phyloP scores from a whole-genome alignment of 371 early-diverging fungal species.

The Haplosporangium sp. region DNA sequence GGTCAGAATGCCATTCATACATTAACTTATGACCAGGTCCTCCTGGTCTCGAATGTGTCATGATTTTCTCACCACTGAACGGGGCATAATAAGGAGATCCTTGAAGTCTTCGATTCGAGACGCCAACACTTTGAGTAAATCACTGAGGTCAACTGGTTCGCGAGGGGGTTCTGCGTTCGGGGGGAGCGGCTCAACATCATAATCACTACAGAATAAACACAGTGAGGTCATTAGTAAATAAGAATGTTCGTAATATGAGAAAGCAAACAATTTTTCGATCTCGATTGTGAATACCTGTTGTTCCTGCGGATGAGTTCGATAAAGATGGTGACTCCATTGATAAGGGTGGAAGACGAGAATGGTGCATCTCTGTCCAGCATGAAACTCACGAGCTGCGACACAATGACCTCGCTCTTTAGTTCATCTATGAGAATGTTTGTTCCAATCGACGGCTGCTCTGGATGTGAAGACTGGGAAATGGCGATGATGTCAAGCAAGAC shows the following conservation, averaged over 20 bases:
- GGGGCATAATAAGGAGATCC: constrained; percentile 65
- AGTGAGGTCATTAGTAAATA: not conserved
- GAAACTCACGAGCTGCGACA: constrained; percentile 78
- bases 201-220: constrained; percentile 58
- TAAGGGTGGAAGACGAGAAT: constrained; percentile 83
- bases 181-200: constrained; percentile 58
- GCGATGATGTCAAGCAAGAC: constrained; percentile 92
- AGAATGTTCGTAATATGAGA: too few species aligned
- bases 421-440: constrained; percentile 81
- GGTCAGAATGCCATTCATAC: too few species aligned
- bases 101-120: constrained; percentile 76
- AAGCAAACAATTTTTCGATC: too few species aligned
- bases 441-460: constrained; percentile 77
- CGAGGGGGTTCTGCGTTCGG: constrained; percentile 39
- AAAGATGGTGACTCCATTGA: constrained; percentile 92
- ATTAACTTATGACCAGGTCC: too few species aligned
- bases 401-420: constrained; percentile 79
- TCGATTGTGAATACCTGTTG: constrained; percentile 64
- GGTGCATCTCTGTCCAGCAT: constrained; percentile 89
- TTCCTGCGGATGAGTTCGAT: constrained; percentile 96
- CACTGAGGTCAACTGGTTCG: constrained; percentile 77
- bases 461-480: constrained; percentile 81
- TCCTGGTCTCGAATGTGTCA: too few species aligned
- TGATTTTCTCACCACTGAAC: constrained; percentile 61
- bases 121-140: constrained; percentile 83